phyloP scores from a whole-genome alignment of 331 rosid species.

The Arachis monticola region DNA sequence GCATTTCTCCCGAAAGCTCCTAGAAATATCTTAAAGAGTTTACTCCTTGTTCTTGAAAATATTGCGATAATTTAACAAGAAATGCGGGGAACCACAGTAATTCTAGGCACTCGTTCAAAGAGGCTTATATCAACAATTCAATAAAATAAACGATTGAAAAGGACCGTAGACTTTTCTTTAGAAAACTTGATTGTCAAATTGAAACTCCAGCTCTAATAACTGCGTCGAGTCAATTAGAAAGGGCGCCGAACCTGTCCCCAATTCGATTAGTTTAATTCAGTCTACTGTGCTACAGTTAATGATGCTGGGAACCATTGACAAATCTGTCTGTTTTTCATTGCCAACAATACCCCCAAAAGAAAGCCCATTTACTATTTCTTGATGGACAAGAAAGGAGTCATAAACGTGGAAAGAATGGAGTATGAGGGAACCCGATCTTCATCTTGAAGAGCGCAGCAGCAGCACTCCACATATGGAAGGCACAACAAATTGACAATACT shows the following conservation, averaged over 20 bases:
- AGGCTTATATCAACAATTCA: neutral
- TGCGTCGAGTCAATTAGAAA: conserved; percentile 24
- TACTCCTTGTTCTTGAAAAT: neutral
- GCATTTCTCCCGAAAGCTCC: neutral
- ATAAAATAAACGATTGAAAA: conserved; percentile 17
- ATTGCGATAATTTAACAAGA: neutral
- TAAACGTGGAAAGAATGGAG: conserved; percentile 4
- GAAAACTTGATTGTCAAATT: no score
- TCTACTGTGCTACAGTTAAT: neutral
- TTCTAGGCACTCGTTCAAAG: neutral
- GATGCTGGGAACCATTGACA: conserved; percentile 14
- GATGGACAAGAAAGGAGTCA: neutral
- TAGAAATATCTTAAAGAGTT: neutral
- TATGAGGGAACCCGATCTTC: conserved; percentile 8
- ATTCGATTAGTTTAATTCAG: neutral
- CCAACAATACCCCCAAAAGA: neutral
- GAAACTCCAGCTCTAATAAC: neutral
- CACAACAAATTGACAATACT: conserved; percentile 22
- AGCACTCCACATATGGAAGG: neutral
- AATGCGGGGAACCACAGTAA: conserved; percentile 13
- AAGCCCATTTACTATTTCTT: neutral
- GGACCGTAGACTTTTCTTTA: conserved; percentile 1
- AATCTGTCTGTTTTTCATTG: neutral
- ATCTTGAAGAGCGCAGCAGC: neutral
- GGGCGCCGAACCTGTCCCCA: conserved; percentile 17